phyloP scores from a whole-genome alignment of 768 basidiomycete species.

The Exsudoporus frostii region DNA sequence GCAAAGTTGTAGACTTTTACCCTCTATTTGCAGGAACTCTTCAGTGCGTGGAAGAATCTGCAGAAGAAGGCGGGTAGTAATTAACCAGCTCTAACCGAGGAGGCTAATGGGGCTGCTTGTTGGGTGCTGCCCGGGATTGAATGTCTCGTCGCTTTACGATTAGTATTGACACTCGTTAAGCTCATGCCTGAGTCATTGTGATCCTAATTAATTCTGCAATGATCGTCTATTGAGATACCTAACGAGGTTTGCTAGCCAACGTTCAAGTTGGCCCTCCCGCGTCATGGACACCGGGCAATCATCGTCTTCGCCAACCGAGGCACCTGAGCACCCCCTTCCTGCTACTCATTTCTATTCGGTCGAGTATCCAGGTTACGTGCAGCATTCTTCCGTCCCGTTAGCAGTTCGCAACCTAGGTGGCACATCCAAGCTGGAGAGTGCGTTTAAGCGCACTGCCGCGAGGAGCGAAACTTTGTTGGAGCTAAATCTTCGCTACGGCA shows the following conservation, averaged over 20 bases:
- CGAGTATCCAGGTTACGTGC: conserved; percentile 89
- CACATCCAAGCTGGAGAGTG: conserved; percentile 64
- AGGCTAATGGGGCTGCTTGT: not conserved
- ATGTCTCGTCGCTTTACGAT: not conserved
- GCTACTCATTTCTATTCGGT: conserved; percentile 68
- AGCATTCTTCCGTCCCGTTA: conserved; percentile 52
- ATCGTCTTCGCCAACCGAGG: conserved; percentile 22
- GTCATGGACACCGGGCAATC: conserved; percentile 13
- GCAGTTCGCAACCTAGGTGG: conserved; percentile 70
- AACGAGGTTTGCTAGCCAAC: conserved; percentile 7
- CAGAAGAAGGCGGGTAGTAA: conserved; percentile 27
- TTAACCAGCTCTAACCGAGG: conserved; percentile 2
- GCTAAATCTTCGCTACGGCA: conserved; percentile 67
- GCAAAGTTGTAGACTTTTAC: not conserved
- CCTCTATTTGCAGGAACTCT: conserved; percentile 39
- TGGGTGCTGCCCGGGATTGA: not conserved
- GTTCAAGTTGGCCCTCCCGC: not conserved
- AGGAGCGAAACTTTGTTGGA: conserved; percentile 69
- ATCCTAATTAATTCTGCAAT: not conserved
- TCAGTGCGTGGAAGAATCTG: conserved; percentile 38
- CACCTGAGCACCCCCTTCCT: conserved; percentile 46
- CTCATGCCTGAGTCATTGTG: not conserved
- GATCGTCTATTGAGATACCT: not conserved
- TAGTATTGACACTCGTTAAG: not conserved
- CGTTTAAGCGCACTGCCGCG: conserved; percentile 68